Conservation (phyloP, 441 rosid species). For the Gossypium schwendimanii region DNA sequence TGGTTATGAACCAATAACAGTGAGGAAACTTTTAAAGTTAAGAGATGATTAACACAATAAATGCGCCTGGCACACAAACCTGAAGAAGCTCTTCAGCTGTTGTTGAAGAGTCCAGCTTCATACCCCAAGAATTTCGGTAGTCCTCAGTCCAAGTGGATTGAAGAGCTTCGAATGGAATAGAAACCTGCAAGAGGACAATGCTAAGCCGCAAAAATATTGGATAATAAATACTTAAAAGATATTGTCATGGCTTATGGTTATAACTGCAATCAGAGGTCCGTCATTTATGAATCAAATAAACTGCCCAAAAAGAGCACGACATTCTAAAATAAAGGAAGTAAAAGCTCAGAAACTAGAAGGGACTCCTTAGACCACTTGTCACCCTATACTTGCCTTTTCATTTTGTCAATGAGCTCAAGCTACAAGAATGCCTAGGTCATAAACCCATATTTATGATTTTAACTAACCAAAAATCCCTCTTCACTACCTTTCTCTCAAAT, state of each 20-base stretch:
- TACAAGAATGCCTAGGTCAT: neutral
- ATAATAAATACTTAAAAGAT: neutral
- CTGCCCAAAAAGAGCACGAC: neutral
- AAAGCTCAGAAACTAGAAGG: neutral
- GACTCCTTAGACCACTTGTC: neutral
- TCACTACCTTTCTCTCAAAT: neutral
- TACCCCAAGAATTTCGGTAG: constrained; percentile 48
- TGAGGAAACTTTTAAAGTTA: neutral
- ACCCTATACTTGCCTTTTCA: neutral
- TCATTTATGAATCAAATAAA: neutral
- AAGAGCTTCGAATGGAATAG: constrained; percentile 75
- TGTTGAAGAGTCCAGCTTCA: constrained; percentile 46
- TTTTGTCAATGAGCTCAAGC: neutral
- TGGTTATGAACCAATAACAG: neutral
- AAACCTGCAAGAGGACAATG: constrained; percentile 45
- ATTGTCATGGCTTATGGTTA: neutral
- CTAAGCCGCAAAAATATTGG: neutral
- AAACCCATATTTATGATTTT: neutral
- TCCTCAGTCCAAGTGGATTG: constrained; percentile 67
- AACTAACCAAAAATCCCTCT: neutral
- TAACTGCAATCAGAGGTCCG: neutral
- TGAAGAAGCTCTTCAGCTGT: constrained; percentile 62
- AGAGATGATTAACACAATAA: neutral
- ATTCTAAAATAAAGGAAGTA: neutral
- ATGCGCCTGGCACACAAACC: constrained; percentile 29